Conservation (phyloP, 768 basidiomycete species). For the Pulveroboletus sp. region DNA sequence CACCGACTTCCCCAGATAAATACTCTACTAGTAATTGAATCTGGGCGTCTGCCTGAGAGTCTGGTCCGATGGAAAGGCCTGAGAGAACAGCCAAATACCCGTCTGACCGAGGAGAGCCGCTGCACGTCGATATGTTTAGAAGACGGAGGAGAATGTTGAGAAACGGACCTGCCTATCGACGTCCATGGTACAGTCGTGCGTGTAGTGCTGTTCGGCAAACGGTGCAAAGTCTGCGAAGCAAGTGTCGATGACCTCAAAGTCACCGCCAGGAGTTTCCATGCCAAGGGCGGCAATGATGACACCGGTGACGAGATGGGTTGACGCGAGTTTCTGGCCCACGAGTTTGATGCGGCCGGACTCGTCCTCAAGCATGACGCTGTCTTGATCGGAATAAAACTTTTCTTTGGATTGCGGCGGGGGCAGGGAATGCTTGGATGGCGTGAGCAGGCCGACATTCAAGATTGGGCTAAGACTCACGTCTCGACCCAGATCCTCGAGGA, state of each 20-base stretch:
- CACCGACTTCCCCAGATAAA: constrained; percentile 81
- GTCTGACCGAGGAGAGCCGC: constrained; percentile 35
- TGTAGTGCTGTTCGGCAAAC: constrained; percentile 23
- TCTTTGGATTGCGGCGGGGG: constrained; percentile 73
- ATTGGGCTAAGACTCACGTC: constrained; percentile 60
- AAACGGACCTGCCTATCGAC: constrained; percentile 51
- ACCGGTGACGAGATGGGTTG: constrained; percentile 78
- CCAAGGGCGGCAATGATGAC: constrained; percentile 89
- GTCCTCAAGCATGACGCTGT: constrained; percentile 90
- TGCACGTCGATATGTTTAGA: constrained; percentile 10
- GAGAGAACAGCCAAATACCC: constrained; percentile 86
- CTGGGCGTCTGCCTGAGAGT: constrained; percentile 62
- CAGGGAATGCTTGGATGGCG: constrained; percentile 69
- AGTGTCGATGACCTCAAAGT: constrained; percentile 90
- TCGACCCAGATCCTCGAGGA: constrained; percentile 91
- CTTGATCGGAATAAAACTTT: constrained; percentile 76
- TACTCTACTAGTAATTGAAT: constrained; percentile 90
- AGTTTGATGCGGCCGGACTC: constrained; percentile 91
- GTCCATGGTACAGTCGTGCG: constrained; percentile 52
- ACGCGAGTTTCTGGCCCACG: constrained; percentile 68
- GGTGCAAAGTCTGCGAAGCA: constrained; percentile 85
- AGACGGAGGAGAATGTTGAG: not conserved
- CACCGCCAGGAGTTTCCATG: constrained; percentile 83
- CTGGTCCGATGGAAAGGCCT: constrained; percentile 76
- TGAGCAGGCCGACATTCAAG: constrained; percentile 3